Evolutionary conservation across 2,329 filamentous ascomycete species (phyloP).

Genomic region (Daldinia sp.): DNA sequence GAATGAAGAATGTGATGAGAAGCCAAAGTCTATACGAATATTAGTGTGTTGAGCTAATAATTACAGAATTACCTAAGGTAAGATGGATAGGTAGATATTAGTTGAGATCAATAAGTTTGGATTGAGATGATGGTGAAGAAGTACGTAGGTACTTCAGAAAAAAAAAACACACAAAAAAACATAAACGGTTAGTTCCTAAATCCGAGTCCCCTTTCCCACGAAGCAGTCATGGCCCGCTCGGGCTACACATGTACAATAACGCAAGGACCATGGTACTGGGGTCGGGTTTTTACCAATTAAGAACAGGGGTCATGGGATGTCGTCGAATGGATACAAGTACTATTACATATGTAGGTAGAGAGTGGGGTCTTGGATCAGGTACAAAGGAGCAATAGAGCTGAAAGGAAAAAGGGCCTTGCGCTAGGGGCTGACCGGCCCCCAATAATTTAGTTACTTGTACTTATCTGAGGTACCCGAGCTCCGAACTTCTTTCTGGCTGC

Average conservation of each 20-base stretch:
- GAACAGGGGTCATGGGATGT: neutral
- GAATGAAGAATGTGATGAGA: no score
- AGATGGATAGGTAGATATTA: no score
- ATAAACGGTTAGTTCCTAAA: neutral
- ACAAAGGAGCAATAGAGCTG: conserved; percentile 8
- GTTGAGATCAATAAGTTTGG: neutral
- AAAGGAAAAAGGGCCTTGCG: neutral
- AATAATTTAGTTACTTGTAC: neutral
- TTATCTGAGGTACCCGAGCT: no score
- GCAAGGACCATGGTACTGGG: conserved; percentile 6
- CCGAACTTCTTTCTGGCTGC: neutral
- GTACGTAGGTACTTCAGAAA: neutral
- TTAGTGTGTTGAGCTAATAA: no score
- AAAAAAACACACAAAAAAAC: neutral
- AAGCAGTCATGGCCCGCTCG: neutral
- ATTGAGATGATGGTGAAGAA: neutral
- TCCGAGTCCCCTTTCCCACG: conserved; percentile 7
- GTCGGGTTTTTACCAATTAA: neutral
- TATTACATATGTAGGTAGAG: neutral
- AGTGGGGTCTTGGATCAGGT: neutral
- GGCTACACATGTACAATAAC: neutral
- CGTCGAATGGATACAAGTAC: neutral
- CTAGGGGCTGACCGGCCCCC: neutral
- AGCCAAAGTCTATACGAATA: no score
- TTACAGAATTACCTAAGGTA: no score